Evolutionary conservation across 345 rosid species (phyloP).

Genomic region (Euphorbia pulcherrima): DNA sequence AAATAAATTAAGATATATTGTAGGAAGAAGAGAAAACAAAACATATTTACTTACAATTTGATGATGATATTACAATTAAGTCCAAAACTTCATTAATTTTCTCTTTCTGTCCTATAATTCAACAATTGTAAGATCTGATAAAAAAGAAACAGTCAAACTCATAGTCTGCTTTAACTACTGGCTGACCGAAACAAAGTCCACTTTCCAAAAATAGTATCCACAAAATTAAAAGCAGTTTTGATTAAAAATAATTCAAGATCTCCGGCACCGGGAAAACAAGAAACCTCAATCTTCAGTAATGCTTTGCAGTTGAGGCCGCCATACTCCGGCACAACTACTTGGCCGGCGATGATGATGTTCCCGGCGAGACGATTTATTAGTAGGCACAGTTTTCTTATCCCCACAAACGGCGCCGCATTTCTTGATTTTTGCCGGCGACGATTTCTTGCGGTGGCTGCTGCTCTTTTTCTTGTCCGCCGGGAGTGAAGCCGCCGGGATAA

Average conservation of each 20-base stretch:
- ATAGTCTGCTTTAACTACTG: slow-evolving; percentile 35
- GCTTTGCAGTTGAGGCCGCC: slow-evolving; percentile 77
- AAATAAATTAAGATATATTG: no score
- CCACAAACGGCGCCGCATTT: slow-evolving; percentile 11
- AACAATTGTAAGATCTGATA: background rate
- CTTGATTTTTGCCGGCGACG: no score
- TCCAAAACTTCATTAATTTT: background rate
- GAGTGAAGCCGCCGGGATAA: slow-evolving; percentile 60
- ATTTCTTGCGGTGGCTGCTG: background rate
- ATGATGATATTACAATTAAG: background rate
- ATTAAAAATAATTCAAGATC: no score
- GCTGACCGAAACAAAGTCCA: slow-evolving; percentile 27
- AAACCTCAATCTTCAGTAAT: slow-evolving; percentile 59
- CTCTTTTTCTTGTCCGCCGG: slow-evolving; percentile 42
- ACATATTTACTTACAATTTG: background rate
- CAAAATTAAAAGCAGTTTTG: slow-evolving; percentile 13
- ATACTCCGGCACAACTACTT: slow-evolving; percentile 38
- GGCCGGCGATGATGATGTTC: slow-evolving; percentile 35
- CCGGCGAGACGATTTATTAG: slow-evolving; percentile 41
- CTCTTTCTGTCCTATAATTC: slow-evolving; percentile 3
- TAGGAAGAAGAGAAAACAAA: background rate
- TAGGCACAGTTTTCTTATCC: slow-evolving; percentile 26
- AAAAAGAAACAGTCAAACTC: slow-evolving; percentile 18
- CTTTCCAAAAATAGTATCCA: slow-evolving; percentile 8
- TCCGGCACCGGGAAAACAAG: slow-evolving; percentile 11